Percentiles rank a stretch among this genome's conserved stretches.
phyloP scores from a whole-genome alignment of 192 early-diverging fungal species.

The Gamsiella multidivaricata region DNA sequence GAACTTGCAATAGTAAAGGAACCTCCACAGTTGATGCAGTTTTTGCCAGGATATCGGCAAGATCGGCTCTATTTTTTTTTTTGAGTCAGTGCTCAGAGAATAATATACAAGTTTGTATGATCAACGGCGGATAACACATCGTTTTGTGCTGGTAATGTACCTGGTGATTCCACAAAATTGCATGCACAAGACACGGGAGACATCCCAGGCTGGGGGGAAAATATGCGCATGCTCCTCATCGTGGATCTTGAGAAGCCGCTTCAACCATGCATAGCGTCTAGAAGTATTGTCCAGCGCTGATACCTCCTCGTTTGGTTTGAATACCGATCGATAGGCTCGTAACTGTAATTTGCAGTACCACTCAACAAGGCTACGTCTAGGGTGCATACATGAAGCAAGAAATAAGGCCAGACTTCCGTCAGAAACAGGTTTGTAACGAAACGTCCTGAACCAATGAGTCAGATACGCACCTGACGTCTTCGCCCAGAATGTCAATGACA shows the following conservation, averaged over 20 bases:
- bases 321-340: conserved; percentile 83
- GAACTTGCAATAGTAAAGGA: conserved; percentile 74
- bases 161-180: conserved; percentile 89
- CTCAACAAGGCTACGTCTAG: conserved; percentile 65
- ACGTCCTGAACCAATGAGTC: not conserved
- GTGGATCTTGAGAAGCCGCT: conserved; percentile 87
- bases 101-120: not conserved
- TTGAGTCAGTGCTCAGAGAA: not conserved
- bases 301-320: conserved; percentile 78
- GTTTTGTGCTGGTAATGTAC: conserved; percentile 56
- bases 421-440: not conserved
- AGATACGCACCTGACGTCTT: conserved; percentile 65
- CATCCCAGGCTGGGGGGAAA: conserved; percentile 86
- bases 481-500: conserved; percentile 76
- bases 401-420: not conserved
- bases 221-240: conserved; percentile 88
- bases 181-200: conserved; percentile 73
- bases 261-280: conserved; percentile 93
- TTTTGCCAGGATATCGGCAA: conserved; percentile 73
- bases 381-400: not conserved
- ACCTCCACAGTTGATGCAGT: conserved; percentile 68
- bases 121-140: not conserved
- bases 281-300: conserved; percentile 87
- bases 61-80: conserved; percentile 64
- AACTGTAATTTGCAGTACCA: conserved; percentile 89